These are phyloP conservation scores for Coemansia sp. DNA, from an alignment of 192 early-diverging fungal genomes.

Conservation along the genomic window DNA sequence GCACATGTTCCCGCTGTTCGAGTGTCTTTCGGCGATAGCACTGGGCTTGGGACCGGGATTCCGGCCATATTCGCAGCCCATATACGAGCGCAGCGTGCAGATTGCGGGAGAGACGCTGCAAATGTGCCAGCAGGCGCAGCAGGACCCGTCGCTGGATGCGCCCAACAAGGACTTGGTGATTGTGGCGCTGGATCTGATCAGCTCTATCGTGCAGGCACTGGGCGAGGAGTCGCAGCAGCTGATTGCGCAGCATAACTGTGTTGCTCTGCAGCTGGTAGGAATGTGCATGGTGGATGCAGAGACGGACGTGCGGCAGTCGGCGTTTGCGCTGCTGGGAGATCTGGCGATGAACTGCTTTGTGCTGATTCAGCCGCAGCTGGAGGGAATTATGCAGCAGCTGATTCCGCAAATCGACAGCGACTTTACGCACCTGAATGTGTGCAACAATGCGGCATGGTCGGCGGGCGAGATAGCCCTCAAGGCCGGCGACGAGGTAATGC, in stretches of 20 bases:
- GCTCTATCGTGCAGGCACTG: constrained; percentile 90
- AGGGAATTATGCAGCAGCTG: constrained; percentile 76
- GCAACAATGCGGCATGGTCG: constrained; percentile 99
- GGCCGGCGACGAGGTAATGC: constrained; percentile 68
- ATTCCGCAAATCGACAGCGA: constrained; percentile 69
- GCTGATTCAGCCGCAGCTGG: constrained; percentile 77
- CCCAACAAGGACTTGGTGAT: constrained; percentile 98
- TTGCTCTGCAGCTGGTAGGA: constrained; percentile 74
- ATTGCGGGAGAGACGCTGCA: constrained; percentile 82
- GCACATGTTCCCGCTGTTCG: constrained; percentile 93
- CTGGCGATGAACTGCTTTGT: constrained; percentile 88
- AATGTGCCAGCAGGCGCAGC: constrained; percentile 57
- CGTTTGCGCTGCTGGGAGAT: constrained; percentile 96
- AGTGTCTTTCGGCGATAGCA: constrained; percentile 86
- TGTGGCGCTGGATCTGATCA: constrained; percentile 92
- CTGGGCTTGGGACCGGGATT: constrained; percentile 86
- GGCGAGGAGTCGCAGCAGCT: constrained; percentile 71
- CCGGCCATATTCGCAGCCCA: constrained; percentile 74
- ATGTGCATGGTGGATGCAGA: constrained; percentile 74
- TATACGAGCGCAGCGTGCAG: constrained; percentile 87
- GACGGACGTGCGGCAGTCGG: constrained; percentile 88
- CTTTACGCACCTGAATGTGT: constrained; percentile 67
- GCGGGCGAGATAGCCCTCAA: constrained; percentile 95
- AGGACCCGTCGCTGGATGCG: constrained; percentile 50
- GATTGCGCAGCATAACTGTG: constrained; percentile 67